These are phyloP conservation scores for Austropuccinia psidii DNA, from an alignment of 1,284 basidiomycete genomes.

Conservation along the genomic window DNA sequence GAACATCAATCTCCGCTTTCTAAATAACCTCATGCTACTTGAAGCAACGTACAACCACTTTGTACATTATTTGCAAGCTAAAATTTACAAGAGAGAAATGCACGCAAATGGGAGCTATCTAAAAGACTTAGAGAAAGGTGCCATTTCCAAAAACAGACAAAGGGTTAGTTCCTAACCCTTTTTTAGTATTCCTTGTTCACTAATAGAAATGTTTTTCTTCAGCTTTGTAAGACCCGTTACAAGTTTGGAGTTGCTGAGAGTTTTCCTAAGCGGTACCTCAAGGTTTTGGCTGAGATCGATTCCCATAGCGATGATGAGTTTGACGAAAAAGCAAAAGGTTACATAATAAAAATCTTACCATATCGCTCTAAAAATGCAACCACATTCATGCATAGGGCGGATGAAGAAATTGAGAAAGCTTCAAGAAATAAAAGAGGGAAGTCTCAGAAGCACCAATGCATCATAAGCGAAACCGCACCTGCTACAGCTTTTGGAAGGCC, in stretches of 20 bases:
- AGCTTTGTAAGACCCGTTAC: too few relatives aligned
- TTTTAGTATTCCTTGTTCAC: too few relatives aligned
- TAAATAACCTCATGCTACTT: not conserved
- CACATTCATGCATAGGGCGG: conserved; percentile 4
- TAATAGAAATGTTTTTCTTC: too few relatives aligned
- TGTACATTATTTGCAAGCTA: not conserved
- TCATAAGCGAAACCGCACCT: not conserved
- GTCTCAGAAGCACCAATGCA: not conserved
- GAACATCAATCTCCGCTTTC: not conserved
- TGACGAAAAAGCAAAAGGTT: not conserved
- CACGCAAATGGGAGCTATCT: too few relatives aligned
- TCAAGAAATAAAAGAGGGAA: not conserved
- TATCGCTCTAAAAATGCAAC: conserved; percentile 10
- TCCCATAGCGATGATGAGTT: conserved; percentile 19
- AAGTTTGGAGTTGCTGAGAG: too few relatives aligned
- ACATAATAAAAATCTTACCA: conserved; percentile 1
- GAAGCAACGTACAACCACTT: not conserved
- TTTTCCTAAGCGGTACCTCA: not conserved
- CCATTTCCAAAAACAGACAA: too few relatives aligned
- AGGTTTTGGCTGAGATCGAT: not conserved
- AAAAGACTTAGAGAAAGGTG: too few relatives aligned
- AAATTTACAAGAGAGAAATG: not conserved
- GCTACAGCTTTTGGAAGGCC: not conserved
- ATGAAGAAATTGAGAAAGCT: not conserved
- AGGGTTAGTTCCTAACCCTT: too few relatives aligned